Base-by-base conservation (phyloP, 805 yeast species). In the Sugiyamaella smithiae region DNA sequence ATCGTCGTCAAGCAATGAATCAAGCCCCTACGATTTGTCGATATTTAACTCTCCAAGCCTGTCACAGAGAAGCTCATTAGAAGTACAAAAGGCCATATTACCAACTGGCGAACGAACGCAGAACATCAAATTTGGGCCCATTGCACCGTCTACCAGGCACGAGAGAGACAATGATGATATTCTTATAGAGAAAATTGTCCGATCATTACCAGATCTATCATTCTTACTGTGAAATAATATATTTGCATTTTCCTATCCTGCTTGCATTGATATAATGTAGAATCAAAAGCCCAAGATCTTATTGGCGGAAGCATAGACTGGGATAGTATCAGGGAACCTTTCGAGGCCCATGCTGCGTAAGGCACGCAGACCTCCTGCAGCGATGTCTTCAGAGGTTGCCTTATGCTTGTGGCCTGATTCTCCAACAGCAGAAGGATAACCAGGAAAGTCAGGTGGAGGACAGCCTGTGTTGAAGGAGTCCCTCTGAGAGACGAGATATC, bases 381-480 rank as follows among this genome's bases (percentile, higher is more conserved):
- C 32, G 35, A 52, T 49, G 36, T 32, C 48, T 2, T 17, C 31
- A 5, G 41, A 25, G 2, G 32, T 28, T 2, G 43, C 48, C 3
- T 35, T 25, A 7, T 47, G 45, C 2, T 3, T 28, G 32, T 40
- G 45, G 19, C 32, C 14, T 2, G 40, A 38, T 26, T 57, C 59
- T 9, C 55, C 54, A 7, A 20, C 40, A 3, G 49, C 55, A 11
- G 16, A 36, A 6, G 47, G 50, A 25, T 44, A 43, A n/a, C 48
- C 52, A 3, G 65, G 61, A 48, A 61, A 61, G 42, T 61, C 65
- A 2, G 63, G 62, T 3, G 58, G 58, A 1, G 65, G 59, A 2
- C 47, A 12, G 1, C 49, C 47, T 2, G 22, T 22, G 9, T 42
- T 17, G 31, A 61, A 61, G 2, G 55, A 48, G 6, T 48, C 47